A percentile compares a stretch with the other conserved stretches of the same genome.
Conservation (phyloP, 805 yeast genomes). For the Zygosaccharomyces lentus region DNA sequence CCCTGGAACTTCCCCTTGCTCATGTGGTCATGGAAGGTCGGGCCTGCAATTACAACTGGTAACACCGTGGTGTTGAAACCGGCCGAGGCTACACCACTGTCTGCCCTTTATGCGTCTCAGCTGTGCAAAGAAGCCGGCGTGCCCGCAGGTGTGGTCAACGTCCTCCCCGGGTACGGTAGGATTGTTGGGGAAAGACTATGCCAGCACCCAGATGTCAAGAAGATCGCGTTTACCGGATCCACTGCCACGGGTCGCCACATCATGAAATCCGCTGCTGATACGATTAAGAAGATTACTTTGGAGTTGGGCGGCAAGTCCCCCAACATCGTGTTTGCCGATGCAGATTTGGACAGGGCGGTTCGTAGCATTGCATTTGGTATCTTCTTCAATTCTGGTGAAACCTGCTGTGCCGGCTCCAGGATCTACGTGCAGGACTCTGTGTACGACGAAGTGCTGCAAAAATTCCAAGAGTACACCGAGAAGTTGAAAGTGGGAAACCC, state of each 20-base stretch:
- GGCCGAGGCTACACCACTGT: slow-evolving; percentile 82
- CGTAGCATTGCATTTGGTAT: slow-evolving; percentile 69
- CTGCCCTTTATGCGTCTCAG: slow-evolving; percentile 65
- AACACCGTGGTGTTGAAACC: slow-evolving; percentile 81
- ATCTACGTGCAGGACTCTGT: slow-evolving; percentile 72
- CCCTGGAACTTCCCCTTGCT: slow-evolving; percentile 93
- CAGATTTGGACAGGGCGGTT: slow-evolving; percentile 62
- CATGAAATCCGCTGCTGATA: slow-evolving; percentile 64
- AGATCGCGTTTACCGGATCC: slow-evolving; percentile 86
- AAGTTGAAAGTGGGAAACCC: slow-evolving; percentile 71
- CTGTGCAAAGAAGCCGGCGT: slow-evolving; percentile 71
- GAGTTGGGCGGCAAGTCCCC: slow-evolving; percentile 92
- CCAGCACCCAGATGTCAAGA: slow-evolving; percentile 64
- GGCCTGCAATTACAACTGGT: slow-evolving; percentile 84
- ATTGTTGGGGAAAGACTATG: slow-evolving; percentile 70
- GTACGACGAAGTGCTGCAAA: slow-evolving; percentile 61
- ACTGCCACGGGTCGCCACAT: slow-evolving; percentile 76
- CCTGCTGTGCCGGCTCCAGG: slow-evolving; percentile 90
- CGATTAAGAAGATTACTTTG: slow-evolving; percentile 74
- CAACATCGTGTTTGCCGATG: slow-evolving; percentile 75
- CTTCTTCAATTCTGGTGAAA: slow-evolving; percentile 87
- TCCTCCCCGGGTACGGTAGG: slow-evolving; percentile 75
- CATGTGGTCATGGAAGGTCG: slow-evolving; percentile 84
- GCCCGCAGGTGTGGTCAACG: slow-evolving; percentile 78
- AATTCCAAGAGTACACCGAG: slow-evolving; percentile 48